A percentile compares a stretch with the other conserved stretches of the same genome.
These are phyloP conservation scores for Atalantia buxifolia DNA, from an alignment of 345 rosid species.

Conservation along the genomic window DNA sequence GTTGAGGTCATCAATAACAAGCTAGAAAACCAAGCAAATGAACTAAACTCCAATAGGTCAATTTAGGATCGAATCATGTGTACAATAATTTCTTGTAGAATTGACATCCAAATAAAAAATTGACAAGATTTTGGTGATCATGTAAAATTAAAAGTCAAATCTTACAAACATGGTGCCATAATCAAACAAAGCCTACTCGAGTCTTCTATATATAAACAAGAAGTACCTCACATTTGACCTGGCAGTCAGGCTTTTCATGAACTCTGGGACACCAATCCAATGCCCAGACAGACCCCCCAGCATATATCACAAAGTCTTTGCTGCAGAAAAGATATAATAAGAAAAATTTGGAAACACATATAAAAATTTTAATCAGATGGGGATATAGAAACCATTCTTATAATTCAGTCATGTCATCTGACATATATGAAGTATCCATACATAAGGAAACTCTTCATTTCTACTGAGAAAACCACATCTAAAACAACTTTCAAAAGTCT, in stretches of 20 bases:
- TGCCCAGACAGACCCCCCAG: constrained; percentile 92
- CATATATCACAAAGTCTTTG: constrained; percentile 73
- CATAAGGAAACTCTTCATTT: not conserved
- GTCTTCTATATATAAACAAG: not conserved
- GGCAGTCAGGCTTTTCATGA: constrained; percentile 41
- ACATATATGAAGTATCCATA: not conserved
- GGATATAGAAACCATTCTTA: not conserved
- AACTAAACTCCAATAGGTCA: not conserved
- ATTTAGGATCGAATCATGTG: not conserved
- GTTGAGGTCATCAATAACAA: not conserved
- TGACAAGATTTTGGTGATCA: not conserved
- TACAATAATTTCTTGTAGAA: not conserved
- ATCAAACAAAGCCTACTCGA: not conserved
- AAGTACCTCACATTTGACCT: constrained; percentile 67
- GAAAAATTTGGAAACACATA: not conserved
- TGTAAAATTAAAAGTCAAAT: not conserved
- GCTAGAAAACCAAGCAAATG: too few species aligned
- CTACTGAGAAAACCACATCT: not conserved
- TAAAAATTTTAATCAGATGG: not conserved
- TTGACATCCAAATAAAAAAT: not conserved
- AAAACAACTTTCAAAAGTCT: not conserved
- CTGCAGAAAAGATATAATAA: constrained; percentile 39
- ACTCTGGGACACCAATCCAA: constrained; percentile 90
- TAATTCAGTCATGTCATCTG: not conserved
- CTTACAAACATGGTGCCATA: not conserved